Percentiles rank a stretch among this genome's conserved stretches.
Conservation (phyloP, 371 early-diverging fungal genomes). For the Apophysomyces sp. region DNA sequence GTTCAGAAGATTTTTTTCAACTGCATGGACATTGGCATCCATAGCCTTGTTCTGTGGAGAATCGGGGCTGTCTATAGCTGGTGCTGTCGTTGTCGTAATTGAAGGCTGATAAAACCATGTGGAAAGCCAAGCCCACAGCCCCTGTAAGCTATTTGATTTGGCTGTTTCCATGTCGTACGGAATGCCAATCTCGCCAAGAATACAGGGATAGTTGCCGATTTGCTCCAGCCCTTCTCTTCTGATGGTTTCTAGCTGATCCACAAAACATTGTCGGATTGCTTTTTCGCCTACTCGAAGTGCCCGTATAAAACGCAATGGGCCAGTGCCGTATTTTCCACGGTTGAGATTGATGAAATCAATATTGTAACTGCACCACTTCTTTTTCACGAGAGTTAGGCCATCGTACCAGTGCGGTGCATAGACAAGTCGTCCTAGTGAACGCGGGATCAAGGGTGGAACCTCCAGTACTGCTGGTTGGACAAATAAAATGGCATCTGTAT, state of each 20-base stretch:
- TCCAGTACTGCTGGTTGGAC: slow-evolving; percentile 68
- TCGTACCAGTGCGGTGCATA: slow-evolving; percentile 83
- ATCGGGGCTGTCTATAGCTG: slow-evolving; percentile 15
- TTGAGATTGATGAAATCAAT: slow-evolving; percentile 65
- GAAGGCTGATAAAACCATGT: background rate
- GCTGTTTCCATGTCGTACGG: slow-evolving; percentile 65
- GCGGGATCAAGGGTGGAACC: slow-evolving; percentile 52
- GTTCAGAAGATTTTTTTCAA: slow-evolving; percentile 61
- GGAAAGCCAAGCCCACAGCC: background rate
- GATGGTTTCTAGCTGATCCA: slow-evolving; percentile 55
- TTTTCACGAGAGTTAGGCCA: slow-evolving; percentile 66
- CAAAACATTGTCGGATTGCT: slow-evolving; percentile 61
- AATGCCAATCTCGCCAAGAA: slow-evolving; percentile 76
- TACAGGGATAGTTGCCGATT: slow-evolving; percentile 53
- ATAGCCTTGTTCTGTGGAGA: slow-evolving; percentile 63
- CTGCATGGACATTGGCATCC: slow-evolving; percentile 68
- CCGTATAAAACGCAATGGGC: slow-evolving; percentile 47
- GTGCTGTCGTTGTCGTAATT: background rate
- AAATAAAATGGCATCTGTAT: slow-evolving; percentile 58
- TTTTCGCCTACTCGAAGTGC: slow-evolving; percentile 63
- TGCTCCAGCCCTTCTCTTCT: slow-evolving; percentile 49
- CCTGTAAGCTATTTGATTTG: slow-evolving; percentile 3
- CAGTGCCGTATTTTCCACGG: slow-evolving; percentile 60
- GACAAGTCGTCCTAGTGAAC: slow-evolving; percentile 45
- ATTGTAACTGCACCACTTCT: slow-evolving; percentile 67